These are phyloP conservation scores for Miscanthus sacchariflorus DNA, from an alignment of 202 grass and related monocot species.

Conservation along the genomic window DNA sequence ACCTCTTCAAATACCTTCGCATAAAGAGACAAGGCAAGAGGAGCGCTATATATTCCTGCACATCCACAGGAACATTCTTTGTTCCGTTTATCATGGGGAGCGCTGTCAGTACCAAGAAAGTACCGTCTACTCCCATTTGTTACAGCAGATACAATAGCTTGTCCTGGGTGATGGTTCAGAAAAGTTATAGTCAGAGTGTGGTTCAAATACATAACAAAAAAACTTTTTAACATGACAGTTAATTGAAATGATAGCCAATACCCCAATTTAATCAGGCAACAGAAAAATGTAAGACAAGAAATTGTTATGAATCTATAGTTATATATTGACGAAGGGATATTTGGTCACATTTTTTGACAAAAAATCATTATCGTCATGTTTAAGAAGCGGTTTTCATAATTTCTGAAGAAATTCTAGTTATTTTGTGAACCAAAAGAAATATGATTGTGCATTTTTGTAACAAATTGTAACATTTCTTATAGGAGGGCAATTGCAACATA, in stretches of 20 bases:
- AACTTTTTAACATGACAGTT: not conserved
- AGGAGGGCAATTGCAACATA: conserved; percentile 51
- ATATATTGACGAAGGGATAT: conserved; percentile 12
- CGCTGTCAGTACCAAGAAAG: conserved; percentile 86
- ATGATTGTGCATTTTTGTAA: not conserved
- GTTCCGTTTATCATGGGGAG: conserved; percentile 81
- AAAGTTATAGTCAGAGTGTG: conserved; percentile 12
- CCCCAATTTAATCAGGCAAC: conserved; percentile 1
- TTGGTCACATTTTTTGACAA: not conserved
- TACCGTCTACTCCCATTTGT: conserved; percentile 79
- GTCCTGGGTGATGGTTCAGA: conserved; percentile 57
- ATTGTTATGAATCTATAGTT: conserved; percentile 10
- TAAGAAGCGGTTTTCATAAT: conserved; percentile 11
- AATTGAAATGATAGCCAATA: conserved; percentile 12
- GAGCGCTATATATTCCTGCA: conserved; percentile 93
- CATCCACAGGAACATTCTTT: conserved; percentile 96
- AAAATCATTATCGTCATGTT: not conserved
- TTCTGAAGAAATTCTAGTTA: not conserved
- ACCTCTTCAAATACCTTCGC: conserved; percentile 93
- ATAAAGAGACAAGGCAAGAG: conserved; percentile 87
- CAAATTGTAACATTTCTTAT: conserved; percentile 8
- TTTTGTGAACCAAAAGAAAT: conserved; percentile 26
- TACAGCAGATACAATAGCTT: conserved; percentile 79
- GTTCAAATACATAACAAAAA: not conserved
- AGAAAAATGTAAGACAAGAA: conserved; percentile 27